Evolutionary conservation across 768 basidiomycete species (phyloP).

Genomic region (Termitomyces sp.): DNA sequence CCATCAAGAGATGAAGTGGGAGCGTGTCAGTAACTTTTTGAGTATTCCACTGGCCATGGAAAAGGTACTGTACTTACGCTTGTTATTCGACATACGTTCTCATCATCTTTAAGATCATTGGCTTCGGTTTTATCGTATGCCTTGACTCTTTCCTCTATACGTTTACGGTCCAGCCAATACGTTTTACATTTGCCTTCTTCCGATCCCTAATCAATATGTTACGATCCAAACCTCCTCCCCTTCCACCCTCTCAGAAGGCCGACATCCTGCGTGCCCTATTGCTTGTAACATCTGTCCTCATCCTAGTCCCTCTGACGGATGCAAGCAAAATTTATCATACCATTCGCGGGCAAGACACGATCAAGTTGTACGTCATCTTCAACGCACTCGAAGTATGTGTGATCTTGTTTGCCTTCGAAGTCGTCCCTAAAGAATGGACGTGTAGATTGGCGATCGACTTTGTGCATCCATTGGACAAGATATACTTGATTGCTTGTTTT

Average conservation of each 20-base stretch:
- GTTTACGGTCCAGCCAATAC: conserved; percentile 95
- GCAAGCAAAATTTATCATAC: conserved; percentile 98
- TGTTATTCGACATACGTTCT: neutral
- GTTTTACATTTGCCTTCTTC: conserved; percentile 61
- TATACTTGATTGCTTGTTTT: conserved; percentile 93
- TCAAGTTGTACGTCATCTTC: conserved; percentile 98
- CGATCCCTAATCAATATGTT: conserved; percentile 48
- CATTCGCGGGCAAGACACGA: conserved; percentile 96
- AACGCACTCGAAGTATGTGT: conserved; percentile 88
- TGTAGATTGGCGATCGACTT: conserved; percentile 87
- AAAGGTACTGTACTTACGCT: conserved; percentile 51
- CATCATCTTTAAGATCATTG: conserved; percentile 56
- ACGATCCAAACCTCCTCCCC: conserved; percentile 42
- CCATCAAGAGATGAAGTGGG: conserved; percentile 92
- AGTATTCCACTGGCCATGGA: conserved; percentile 90
- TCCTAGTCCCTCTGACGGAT: conserved; percentile 82
- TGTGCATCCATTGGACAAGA: conserved; percentile 98
- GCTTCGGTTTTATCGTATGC: conserved; percentile 90
- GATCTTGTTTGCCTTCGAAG: neutral
- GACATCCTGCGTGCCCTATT: conserved; percentile 83
- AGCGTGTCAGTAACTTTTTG: conserved; percentile 93
- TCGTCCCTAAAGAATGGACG: conserved; percentile 3
- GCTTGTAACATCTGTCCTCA: conserved; percentile 63
- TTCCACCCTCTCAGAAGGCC: conserved; percentile 88
- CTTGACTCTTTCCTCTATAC: conserved; percentile 97